phyloP scores from a whole-genome alignment of 805 yeast genomes.

The Lachancea quebecensis region DNA sequence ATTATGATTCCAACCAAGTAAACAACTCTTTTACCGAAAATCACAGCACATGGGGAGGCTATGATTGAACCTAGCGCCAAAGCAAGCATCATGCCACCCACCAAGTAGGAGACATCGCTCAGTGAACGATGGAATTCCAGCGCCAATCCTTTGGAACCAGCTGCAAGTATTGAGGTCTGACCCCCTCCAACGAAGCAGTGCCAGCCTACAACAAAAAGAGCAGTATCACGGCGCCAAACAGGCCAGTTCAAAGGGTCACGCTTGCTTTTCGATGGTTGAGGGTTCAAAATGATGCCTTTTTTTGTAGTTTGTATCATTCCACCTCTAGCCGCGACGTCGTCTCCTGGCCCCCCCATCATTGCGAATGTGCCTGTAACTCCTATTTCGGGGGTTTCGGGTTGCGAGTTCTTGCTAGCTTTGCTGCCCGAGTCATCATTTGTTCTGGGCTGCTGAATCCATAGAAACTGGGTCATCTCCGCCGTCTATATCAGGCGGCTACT shows the following conservation, averaged over 20 bases:
- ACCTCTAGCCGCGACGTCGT: slow-evolving; percentile 6
- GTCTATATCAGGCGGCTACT: neutral
- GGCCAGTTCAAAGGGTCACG: slow-evolving; percentile 68
- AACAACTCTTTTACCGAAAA: slow-evolving; percentile 52
- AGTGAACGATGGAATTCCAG: slow-evolving; percentile 39
- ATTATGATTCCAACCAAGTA: slow-evolving; percentile 43
- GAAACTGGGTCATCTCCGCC: neutral
- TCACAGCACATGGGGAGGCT: slow-evolving; percentile 41
- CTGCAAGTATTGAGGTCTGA: slow-evolving; percentile 53
- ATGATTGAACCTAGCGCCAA: slow-evolving; percentile 53
- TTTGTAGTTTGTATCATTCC: slow-evolving; percentile 30
- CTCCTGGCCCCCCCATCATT: slow-evolving; percentile 3
- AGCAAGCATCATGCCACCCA: slow-evolving; percentile 53
- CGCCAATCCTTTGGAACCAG: slow-evolving; percentile 41
- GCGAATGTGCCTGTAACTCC: slow-evolving; percentile 7
- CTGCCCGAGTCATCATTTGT: neutral
- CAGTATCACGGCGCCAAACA: slow-evolving; percentile 47
- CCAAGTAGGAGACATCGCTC: slow-evolving; percentile 43
- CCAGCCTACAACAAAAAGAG: slow-evolving; percentile 46
- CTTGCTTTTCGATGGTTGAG: slow-evolving; percentile 60
- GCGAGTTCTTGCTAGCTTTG: neutral
- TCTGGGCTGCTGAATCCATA: slow-evolving; percentile 6
- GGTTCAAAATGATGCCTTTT: slow-evolving; percentile 41
- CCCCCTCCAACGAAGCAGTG: slow-evolving; percentile 58
- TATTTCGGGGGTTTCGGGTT: neutral